These are phyloP conservation scores for Rutstroemia sp. DNA, from an alignment of 2,329 filamentous ascomycete genomes.

Conservation along the genomic window DNA sequence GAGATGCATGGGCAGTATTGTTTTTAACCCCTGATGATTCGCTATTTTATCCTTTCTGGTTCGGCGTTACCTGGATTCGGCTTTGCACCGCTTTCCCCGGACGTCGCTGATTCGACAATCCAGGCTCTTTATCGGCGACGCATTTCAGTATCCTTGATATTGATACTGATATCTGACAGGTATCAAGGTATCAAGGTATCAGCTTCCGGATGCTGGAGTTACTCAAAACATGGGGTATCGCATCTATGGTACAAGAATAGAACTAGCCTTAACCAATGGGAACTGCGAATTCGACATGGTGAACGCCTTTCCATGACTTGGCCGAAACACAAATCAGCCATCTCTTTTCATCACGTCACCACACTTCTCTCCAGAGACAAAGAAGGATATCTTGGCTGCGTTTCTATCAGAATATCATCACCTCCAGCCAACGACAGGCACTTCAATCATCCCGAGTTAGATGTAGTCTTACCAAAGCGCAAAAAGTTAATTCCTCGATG, in stretches of 20 bases:
- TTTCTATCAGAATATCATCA: no score
- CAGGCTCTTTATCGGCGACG: neutral
- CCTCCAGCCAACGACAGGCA: no score
- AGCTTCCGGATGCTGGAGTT: neutral
- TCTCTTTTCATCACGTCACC: neutral
- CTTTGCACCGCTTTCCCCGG: neutral
- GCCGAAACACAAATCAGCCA: neutral
- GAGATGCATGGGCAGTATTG: neutral
- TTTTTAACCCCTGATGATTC: neutral
- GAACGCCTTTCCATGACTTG: neutral
- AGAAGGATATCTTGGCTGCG: no score
- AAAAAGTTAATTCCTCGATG: neutral
- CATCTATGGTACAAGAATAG: neutral
- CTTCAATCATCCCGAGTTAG: neutral
- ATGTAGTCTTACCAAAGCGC: neutral
- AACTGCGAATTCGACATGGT: neutral
- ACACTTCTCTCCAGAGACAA: neutral
- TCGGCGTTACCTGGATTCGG: slow-evolving; percentile 2
- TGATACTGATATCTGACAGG: neutral
- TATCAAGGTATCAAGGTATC: neutral
- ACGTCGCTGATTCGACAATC: neutral
- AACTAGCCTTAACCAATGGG: neutral
- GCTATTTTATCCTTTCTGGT: neutral
- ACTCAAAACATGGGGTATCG: neutral
- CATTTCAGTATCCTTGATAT: neutral